A percentile compares a stretch with the other conserved stretches of the same genome.
These are phyloP conservation scores for Podila verticillata DNA, from an alignment of 192 early-diverging fungal species.

Conservation along the genomic window DNA sequence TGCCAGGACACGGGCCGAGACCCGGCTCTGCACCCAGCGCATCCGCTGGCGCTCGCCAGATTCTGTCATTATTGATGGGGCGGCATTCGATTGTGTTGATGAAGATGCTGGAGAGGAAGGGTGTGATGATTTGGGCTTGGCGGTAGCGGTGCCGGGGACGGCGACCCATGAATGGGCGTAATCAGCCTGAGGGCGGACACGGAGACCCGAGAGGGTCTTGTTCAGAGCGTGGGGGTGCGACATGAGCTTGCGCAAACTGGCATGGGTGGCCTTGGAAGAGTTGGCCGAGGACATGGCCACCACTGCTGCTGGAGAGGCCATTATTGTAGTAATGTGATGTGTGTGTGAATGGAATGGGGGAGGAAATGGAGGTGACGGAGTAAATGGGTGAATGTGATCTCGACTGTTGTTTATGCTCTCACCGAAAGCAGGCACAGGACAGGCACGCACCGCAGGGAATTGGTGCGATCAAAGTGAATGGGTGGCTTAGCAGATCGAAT, in stretches of 20 bases:
- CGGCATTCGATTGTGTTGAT: constrained; percentile 14
- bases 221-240: constrained; percentile 30
- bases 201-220: constrained; percentile 36
- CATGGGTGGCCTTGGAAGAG: constrained; percentile 27
- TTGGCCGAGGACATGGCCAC: constrained; percentile 38
- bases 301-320: constrained; percentile 45
- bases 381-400: no score
- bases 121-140: constrained; percentile 4
- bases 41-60: constrained; percentile 45
- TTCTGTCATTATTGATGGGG: constrained; percentile 45
- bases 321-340: constrained; percentile 1
- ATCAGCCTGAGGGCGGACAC: constrained; percentile 31
- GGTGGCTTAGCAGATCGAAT: not conserved
- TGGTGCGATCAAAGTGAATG: not conserved
- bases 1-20: constrained; percentile 41
- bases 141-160: constrained; percentile 40
- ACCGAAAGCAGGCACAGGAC: no score
- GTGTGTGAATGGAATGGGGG: not conserved
- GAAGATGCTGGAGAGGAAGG: constrained; percentile 7
- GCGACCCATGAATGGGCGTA: constrained; percentile 46
- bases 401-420: no score
- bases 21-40: constrained; percentile 47
- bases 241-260: constrained; percentile 41
- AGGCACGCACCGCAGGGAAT: no score
- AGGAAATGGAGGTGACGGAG: not conserved